Conservation (phyloP, 257 asterid genomes). For the Handroanthus guayacan region DNA sequence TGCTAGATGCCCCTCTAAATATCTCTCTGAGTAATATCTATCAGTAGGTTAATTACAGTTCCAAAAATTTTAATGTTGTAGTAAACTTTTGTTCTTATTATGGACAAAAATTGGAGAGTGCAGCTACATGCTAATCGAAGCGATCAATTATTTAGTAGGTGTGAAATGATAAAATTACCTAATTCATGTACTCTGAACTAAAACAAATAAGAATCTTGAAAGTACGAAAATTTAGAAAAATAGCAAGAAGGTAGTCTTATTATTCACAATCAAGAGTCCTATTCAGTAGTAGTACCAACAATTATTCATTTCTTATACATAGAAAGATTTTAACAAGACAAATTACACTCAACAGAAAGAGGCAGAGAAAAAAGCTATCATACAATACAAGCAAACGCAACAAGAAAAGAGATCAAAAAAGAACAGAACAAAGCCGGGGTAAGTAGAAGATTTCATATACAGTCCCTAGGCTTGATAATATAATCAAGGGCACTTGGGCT, state of each 20-base stretch:
- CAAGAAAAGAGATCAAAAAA: background rate
- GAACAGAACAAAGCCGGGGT: background rate
- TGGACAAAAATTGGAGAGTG: too few relatives aligned
- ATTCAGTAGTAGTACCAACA: background rate
- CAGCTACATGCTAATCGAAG: too few relatives aligned
- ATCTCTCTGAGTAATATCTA: too few relatives aligned
- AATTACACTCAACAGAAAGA: background rate
- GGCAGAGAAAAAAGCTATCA: background rate
- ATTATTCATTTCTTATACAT: background rate
- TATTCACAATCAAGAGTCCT: slow-evolving; percentile 2
- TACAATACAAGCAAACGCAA: background rate
- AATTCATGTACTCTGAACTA: too few relatives aligned
- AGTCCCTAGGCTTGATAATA: background rate
- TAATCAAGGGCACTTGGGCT: slow-evolving; percentile 63
- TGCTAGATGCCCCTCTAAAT: too few relatives aligned
- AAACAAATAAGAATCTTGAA: background rate
- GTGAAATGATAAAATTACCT: too few relatives aligned
- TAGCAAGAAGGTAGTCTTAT: background rate
- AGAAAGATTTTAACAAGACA: background rate
- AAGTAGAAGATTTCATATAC: background rate
- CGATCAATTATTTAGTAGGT: too few relatives aligned
- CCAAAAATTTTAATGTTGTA: too few relatives aligned
- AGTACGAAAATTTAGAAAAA: background rate
- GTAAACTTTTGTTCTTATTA: too few relatives aligned
- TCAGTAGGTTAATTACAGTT: too few relatives aligned